Evolutionary conservation across 345 rosid species (phyloP), one percentile per base, ranked within the genome.

Genomic region (Eucalyptus erythrocorys): DNA sequence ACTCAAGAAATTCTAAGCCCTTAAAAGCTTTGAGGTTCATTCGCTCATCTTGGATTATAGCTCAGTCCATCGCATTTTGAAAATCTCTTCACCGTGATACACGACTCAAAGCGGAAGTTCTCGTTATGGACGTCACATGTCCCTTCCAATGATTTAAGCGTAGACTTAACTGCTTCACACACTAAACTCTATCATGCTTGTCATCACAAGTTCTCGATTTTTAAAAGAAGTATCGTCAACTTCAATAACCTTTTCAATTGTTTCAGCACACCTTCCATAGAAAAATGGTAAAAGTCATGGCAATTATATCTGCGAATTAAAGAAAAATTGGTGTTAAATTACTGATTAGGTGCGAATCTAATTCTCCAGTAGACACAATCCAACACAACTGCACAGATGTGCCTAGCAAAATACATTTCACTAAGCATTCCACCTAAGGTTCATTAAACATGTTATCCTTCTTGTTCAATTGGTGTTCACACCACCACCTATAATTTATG

Each of bases 31-130:
- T 16, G 37, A 68, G 24, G 42, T 68, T 68, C 12, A 40, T 17
- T 34, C 43, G 22, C 5, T 3, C 13, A 0, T 34, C 42, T 68
- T 32, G 42, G 1, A 32, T 66, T 16, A 66, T 32, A 0, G 40
- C 22, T 32, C 40, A 8, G 40, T 66, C 40, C 42, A 32, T 8
- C 11, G 10, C 37, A 19, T 9, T 34, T 32, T 66, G 79, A 66
- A 32, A 66, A 32, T 34, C 40, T 66, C 22, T 66, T 8, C 22
- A 66, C 21, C 9, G 21, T 15, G 40, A 66, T 17, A 30, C 34
- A 66, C 5, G 2, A 4, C 40, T 8, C 6, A 8, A n/a, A 27
- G 32, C 4, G 0, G n/a, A 59, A 59, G 66, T 27, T 51, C 2
- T 51, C 57, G 57, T 51, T 19, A 7, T 0, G 10, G 10, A 51